Percentiles rank a stretch among this genome's conserved stretches.
Evolutionary conservation across 164 flowering plant genomes (phyloP).

Genomic region (Buxus sempervirens): DNA sequence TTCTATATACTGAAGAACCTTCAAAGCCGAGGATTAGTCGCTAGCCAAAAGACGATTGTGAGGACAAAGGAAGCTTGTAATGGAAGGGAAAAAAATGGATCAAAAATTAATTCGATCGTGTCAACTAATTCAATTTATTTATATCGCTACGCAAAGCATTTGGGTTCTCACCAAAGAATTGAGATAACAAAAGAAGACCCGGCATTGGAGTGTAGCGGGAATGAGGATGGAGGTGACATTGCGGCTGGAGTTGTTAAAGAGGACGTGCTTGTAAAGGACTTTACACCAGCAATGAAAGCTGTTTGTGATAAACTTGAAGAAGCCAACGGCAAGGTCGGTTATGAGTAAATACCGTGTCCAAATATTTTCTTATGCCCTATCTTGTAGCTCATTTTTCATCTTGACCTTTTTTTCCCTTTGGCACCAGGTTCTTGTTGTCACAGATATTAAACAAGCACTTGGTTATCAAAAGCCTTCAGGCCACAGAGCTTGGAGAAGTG

Average conservation of each 20-base stretch:
- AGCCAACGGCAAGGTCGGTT: slow-evolving; percentile 71
- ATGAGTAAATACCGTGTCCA: background rate
- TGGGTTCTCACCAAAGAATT: slow-evolving; percentile 66
- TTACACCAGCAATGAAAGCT: slow-evolving; percentile 67
- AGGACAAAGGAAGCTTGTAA: slow-evolving; percentile 45
- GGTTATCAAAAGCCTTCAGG: slow-evolving; percentile 57
- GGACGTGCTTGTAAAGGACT: slow-evolving; percentile 67
- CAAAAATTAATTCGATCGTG: slow-evolving; percentile 37
- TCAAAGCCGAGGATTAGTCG: slow-evolving; percentile 66
- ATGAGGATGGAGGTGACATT: slow-evolving; percentile 29
- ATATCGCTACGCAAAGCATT: slow-evolving; percentile 68
- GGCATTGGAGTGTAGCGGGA: slow-evolving; percentile 16
- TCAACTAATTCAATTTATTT: slow-evolving; percentile 73
- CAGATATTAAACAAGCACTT: slow-evolving; percentile 74
- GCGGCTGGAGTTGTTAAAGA: slow-evolving; percentile 38
- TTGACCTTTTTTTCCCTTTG: slow-evolving; percentile 8
- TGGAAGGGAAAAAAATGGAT: slow-evolving; percentile 38
- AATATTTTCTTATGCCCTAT: background rate
- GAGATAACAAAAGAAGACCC: slow-evolving; percentile 62
- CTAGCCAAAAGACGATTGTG: slow-evolving; percentile 63
- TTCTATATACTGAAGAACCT: slow-evolving; percentile 69
- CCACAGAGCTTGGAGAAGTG: slow-evolving; percentile 83
- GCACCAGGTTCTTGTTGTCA: slow-evolving; percentile 73
- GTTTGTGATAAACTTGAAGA: slow-evolving; percentile 79
- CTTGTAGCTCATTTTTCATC: slow-evolving; percentile 1